Evolutionary conservation across 306 rosid species (phyloP), one percentile per base, ranked within the genome.

Genomic region (Chamaecrista fasciculata): DNA sequence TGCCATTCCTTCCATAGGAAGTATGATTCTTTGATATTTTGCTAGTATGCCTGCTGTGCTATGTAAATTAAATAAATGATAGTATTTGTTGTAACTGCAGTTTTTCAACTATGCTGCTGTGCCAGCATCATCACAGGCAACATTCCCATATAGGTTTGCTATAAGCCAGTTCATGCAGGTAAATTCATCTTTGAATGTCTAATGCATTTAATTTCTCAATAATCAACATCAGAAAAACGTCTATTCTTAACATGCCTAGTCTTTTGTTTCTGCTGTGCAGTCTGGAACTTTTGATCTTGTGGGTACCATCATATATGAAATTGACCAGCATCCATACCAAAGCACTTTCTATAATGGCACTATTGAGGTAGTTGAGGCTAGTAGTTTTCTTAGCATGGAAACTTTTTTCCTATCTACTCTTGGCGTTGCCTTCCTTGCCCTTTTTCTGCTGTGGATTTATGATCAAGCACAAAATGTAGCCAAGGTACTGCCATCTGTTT

Each of bases 121-220:
- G 51, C 95, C 88, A 61, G 85, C 86, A 52, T 82, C 91, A 28
- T 77, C 89, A 19, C 98, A 94, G 80, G 97, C 95, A 74, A 79
- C 95, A 67, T 94, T 86, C 81, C 97, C 95, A 52, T 94, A 94
- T 80, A 14, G 73, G 62, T 94, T 94, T 83, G 81, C 89, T 49
- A 96, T 88, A 73, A 90, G 90, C 86, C 91, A 94, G 79, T 90
- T 69, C 82, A 79, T 94, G 89, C 98, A 94, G 98, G 97, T 94
- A 83, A 57, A 0, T 25, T 19, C 59, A 40, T 79, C 40, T 3
- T 25, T 44, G 36, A 33, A 53, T 40, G 62, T 69, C 24, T 11
- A 26, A 71, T 20, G 58, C 51, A 25, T 60, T 25, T 69, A 25
- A 24, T 24, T 20, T 78, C 19, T 31, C 20, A 53, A 19, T 16